Percentiles rank a stretch among this genome's conserved stretches.
phyloP scores from a whole-genome alignment of 305 asterid species.

The Fraxinus angustifolia region DNA sequence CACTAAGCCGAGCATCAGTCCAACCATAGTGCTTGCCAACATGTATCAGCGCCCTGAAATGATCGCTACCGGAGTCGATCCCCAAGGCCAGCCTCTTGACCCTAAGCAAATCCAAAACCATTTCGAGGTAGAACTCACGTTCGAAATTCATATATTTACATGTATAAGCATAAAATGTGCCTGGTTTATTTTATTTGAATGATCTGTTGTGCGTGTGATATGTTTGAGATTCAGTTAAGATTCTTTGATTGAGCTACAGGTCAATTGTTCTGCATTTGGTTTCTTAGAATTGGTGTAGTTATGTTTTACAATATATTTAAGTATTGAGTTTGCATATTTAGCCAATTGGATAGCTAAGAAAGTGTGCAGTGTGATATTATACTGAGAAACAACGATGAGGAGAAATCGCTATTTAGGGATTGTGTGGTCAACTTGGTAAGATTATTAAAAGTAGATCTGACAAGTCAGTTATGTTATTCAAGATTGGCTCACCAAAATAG shows the following conservation, averaged over 20 bases:
- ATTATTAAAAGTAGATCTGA: neutral
- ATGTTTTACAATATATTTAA: neutral
- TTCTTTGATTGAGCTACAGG: neutral
- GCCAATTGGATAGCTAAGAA: neutral
- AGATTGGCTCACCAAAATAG: neutral
- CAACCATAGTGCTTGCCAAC: slow-evolving; percentile 41
- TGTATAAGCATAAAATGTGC: neutral
- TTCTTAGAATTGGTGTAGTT: neutral
- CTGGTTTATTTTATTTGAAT: neutral
- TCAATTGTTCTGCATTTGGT: neutral
- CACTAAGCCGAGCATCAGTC: slow-evolving; percentile 51
- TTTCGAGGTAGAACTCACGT: slow-evolving; percentile 24
- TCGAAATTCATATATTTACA: neutral
- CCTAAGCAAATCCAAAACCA: slow-evolving; percentile 45
- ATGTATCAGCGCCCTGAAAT: slow-evolving; percentile 52
- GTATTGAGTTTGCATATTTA: neutral
- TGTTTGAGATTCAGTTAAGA: neutral
- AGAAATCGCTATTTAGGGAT: neutral
- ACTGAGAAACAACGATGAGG: neutral
- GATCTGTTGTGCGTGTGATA: neutral
- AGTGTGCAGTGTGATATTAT: neutral
- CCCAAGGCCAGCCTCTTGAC: slow-evolving; percentile 44
- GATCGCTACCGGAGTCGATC: slow-evolving; percentile 51
- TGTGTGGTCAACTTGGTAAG: neutral
- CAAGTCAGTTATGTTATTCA: neutral